Evolutionary conservation across 768 basidiomycete species (phyloP), one percentile per base, ranked within the genome.

Genomic region (Pholiota molesta): DNA sequence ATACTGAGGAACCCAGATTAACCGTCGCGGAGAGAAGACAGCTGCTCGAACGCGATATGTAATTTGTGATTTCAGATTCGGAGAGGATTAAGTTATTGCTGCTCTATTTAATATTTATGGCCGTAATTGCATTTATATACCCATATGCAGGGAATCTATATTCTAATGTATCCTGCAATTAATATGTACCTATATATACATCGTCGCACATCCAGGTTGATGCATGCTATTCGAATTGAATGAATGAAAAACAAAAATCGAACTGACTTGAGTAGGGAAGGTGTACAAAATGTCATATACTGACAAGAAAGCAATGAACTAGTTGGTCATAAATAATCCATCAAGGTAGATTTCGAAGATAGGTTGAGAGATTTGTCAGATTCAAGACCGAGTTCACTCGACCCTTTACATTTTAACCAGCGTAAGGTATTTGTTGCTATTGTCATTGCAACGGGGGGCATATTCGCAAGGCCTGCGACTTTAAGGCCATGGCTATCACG

Each of bases 401-500:
- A 57, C 54, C 62, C 59, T 17, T 64, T 59, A 17, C 47, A 28
- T 56, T 76, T 79, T 40, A 84, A 60, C 70, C 73, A 72, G 9
- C 66, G 55, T 11, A 93, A 73, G 4, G 85, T 83, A 7, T 81
- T 74, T n/a, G 74, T 74, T 0, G 93, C 94, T 16, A 92, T 78
- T 3, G 72, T 68, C 61, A 95, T 73, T 1, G 84, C 88, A 7
- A 80, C 71, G 9, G 77, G 62, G 0, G 95, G 95, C 78, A 97
- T 85, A 11, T 94, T 93, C 17, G 94, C 95, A 13, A 97, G 75
- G 51, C 89, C 85, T 10, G 96, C 96, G 29, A 96, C 94, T 71
- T 93, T 94, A 57, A 97, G 74, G 0, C 92, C 96, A 70, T 97
- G 96, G 55, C 95, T 96, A 66, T 96, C 86, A 59, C 88, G 83